phyloP scores from a whole-genome alignment of 2,329 filamentous ascomycete species.

The Tolypocladium nubicola region DNA sequence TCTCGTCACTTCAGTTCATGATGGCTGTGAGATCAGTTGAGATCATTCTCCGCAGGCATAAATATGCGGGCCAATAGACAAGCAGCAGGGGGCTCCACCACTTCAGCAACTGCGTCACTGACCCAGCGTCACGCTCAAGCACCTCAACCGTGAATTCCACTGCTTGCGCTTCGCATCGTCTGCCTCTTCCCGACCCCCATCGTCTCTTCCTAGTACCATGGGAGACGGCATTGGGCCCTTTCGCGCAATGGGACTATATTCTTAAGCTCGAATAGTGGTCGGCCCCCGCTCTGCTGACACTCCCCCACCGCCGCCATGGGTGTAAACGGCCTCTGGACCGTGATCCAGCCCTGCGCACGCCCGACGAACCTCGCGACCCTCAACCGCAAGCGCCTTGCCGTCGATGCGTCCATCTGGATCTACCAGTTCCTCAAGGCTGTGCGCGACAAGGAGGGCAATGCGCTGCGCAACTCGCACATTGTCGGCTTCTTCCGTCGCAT shows the following conservation, averaged over 20 bases:
- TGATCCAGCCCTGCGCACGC: slow-evolving; percentile 87
- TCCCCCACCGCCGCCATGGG: slow-evolving; percentile 52
- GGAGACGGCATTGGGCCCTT: background rate
- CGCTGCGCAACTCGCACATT: slow-evolving; percentile 87
- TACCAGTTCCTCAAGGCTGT: slow-evolving; percentile 99
- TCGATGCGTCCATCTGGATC: slow-evolving; percentile 99
- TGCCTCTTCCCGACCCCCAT: background rate
- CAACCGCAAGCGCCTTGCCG: slow-evolving; percentile 89
- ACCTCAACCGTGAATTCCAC: background rate
- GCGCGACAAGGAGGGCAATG: slow-evolving; percentile 95
- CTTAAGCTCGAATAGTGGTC: background rate
- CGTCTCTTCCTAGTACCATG: background rate
- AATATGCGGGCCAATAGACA: background rate
- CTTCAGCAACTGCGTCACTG: background rate
- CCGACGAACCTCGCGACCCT: slow-evolving; percentile 94
- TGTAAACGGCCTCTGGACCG: slow-evolving; percentile 95
- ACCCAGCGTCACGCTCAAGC: background rate
- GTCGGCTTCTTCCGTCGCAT: slow-evolving; percentile 97
- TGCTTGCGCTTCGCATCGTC: background rate
- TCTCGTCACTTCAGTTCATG: background rate
- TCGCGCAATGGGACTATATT: background rate
- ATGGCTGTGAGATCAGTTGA: background rate
- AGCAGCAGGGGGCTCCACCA: background rate
- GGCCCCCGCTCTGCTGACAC: background rate
- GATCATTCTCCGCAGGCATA: background rate